A percentile compares a stretch with the other conserved stretches of the same genome.
Conservation (phyloP, 2,329 filamentous ascomycete species). For the Rachicladosporium sp. region DNA sequence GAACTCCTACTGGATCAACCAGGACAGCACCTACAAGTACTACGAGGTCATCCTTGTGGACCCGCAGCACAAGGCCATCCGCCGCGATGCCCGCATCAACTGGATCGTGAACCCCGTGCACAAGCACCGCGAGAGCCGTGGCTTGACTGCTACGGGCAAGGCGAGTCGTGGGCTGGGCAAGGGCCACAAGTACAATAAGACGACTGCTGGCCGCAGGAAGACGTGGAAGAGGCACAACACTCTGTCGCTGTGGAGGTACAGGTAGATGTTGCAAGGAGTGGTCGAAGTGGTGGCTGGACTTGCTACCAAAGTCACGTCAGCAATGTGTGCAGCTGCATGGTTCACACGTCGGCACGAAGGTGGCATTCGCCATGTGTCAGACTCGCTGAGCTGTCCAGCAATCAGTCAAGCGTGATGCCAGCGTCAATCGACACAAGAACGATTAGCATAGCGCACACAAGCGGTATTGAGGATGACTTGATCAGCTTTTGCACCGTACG, state of each 20-base stretch:
- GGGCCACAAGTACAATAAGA: slow-evolving; percentile 99
- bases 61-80: slow-evolving; percentile 99
- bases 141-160: slow-evolving; percentile 98
- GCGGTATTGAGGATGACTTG: no score
- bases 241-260: slow-evolving; percentile 96
- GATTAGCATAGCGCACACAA: no score
- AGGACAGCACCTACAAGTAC: slow-evolving; percentile 99
- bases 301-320: no score
- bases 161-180: slow-evolving; percentile 99
- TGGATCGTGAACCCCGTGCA: slow-evolving; percentile 99
- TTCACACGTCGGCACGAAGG: no score
- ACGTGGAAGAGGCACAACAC: slow-evolving; percentile 99
- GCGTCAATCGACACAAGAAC: no score
- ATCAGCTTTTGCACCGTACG: no score
- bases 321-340: no score
- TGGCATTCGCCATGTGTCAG: no score
- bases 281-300: no score
- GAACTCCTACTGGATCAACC: slow-evolving; percentile 99
- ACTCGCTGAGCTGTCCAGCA: no score
- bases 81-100: slow-evolving; percentile 98
- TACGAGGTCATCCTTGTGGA: slow-evolving; percentile 99
- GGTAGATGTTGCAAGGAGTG: slow-evolving; percentile 41
- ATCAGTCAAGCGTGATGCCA: no score
- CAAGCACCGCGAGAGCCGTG: slow-evolving; percentile 99
- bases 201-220: slow-evolving; percentile 91